Evolutionary conservation across 352 stramenopile species (phyloP), one percentile per base, ranked within the genome.

Genomic region (Lagenidium sp.): DNA sequence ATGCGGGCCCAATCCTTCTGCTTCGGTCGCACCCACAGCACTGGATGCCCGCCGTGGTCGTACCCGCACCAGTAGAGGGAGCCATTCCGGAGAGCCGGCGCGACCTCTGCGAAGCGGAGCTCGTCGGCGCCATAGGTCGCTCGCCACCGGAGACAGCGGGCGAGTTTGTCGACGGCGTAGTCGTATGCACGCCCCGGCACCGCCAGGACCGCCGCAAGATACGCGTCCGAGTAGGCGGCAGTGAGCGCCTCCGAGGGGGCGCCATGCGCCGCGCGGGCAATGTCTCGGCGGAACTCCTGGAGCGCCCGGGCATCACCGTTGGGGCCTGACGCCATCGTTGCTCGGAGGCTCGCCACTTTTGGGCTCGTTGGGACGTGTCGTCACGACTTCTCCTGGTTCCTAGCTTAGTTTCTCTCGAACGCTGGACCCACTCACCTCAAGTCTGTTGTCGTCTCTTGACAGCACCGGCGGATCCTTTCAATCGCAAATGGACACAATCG

Each of bases 51-150:
- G 45, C 77, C 50, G 35, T 69, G 78, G 47, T 85, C 72, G 49
- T 82, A 85, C 23, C 72, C 72, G 39, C 78, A 77, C 72, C 72
- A 85, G 44, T 85, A 85, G 64, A 85, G 81, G 23, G 54, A 80
- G 4, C 67, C 69, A 1, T 56, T 71, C 23, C 29, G 36, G n/a
- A 85, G 45, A 20, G 80, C 69, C 0, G 35, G 16, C 18, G 65
- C 57, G 4, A 82, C 65, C 3, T 79, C 57, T 6, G 67, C 55
- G 23, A 72, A 54, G 4, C 46, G 44, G 30, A 68, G 59, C 20
- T 22, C 26, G 15, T 75, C 55, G n/a, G 78, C 67, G 11, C 63
- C 44, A 35, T 80, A 85, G 36, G 42, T 45, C 5, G 46, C 47
- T 5, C 72, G 55, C 72, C 72, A 85, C 20, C 70, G 57, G 16